phyloP scores from a whole-genome alignment of 768 basidiomycete genomes.

The Pilatotrama ljubarskyi region DNA sequence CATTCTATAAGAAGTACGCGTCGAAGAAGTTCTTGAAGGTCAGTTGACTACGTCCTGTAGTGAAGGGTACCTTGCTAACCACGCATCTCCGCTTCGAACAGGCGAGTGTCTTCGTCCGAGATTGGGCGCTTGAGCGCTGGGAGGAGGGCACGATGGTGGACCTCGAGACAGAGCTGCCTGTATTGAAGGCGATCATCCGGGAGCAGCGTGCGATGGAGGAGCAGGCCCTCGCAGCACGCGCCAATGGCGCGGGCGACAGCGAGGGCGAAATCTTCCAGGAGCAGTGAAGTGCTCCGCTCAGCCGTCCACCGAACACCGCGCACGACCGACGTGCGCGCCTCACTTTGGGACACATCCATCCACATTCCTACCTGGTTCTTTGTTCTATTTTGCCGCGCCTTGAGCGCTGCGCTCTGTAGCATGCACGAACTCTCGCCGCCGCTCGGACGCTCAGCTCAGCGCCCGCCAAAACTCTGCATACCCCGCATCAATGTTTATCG shows the following conservation, averaged over 20 bases:
- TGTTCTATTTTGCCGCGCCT: conserved; percentile 2
- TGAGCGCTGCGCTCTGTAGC: conserved; percentile 16
- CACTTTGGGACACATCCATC: conserved; percentile 1
- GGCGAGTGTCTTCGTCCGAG: conserved; percentile 80
- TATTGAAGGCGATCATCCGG: conserved; percentile 58
- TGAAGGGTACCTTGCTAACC: background rate
- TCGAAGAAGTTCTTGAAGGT: conserved; percentile 85
- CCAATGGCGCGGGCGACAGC: background rate
- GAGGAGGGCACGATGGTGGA: conserved; percentile 58
- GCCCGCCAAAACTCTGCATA: conserved; percentile 23
- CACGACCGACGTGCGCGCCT: background rate
- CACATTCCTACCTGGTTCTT: conserved; percentile 6
- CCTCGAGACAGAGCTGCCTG: conserved; percentile 57
- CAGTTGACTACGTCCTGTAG: conserved; percentile 18
- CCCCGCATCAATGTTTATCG: conserved; percentile 25
- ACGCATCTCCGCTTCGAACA: conserved; percentile 30
- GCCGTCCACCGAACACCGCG: background rate
- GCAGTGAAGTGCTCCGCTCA: background rate
- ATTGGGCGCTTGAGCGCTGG: conserved; percentile 86
- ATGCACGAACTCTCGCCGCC: conserved; percentile 9
- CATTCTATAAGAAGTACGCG: conserved; percentile 88
- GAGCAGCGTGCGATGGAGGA: conserved; percentile 27
- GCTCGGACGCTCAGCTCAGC: conserved; percentile 12
- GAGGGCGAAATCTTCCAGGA: conserved; percentile 14
- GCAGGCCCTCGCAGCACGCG: conserved; percentile 10